Base-by-base conservation (phyloP, 345 rosid species). In the Gossypioides kirkii region DNA sequence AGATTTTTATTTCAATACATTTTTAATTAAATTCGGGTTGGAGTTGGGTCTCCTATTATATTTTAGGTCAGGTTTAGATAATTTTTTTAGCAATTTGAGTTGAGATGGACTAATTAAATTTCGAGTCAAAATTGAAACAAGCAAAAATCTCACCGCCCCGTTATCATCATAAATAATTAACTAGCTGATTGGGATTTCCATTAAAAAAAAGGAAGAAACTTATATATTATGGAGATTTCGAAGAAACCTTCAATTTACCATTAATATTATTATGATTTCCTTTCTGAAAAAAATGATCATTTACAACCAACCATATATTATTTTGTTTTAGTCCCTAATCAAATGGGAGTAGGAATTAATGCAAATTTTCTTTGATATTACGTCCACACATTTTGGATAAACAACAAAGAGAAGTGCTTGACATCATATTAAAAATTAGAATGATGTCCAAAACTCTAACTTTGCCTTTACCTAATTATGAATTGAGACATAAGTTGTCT, bases 1-100 rank as follows among this genome's bases (percentile, higher is more conserved):
- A 32, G 38, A 32, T 32, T 32, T 32, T 32, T 32, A 5, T 0
- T 32, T 5, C 38, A n/a, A n/a, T n/a, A n/a, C n/a, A n/a, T n/a
- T n/a, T 0, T 32, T 4, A 32, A 32, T 32, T 32, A 32, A 32
- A 32, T 32, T 32, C 1, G 5, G 1, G 5, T 32, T 32, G 1
- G 7, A 5, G 38, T 32, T 32, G 38, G 4, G 38, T 32, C 38
- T 32, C 7, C 7, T 4, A 32, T 32, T 5, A 5, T 32, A 32
- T 4, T 32, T 32, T 32, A 1, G 0, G 38, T 32, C 0, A 1
- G 1, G 38, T 32, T 5, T 32, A 0, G 1, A 1, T 32, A 32
- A 32, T 5, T 32, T 5, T 32, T 32, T 32, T 32, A 32, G 5
- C 7, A 32, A 1, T 32, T 32, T 0, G 1, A 32, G 5, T 5